Evolutionary conservation across 352 stramenopile genomes (phyloP).

Genomic region (Pythium aquatile): DNA sequence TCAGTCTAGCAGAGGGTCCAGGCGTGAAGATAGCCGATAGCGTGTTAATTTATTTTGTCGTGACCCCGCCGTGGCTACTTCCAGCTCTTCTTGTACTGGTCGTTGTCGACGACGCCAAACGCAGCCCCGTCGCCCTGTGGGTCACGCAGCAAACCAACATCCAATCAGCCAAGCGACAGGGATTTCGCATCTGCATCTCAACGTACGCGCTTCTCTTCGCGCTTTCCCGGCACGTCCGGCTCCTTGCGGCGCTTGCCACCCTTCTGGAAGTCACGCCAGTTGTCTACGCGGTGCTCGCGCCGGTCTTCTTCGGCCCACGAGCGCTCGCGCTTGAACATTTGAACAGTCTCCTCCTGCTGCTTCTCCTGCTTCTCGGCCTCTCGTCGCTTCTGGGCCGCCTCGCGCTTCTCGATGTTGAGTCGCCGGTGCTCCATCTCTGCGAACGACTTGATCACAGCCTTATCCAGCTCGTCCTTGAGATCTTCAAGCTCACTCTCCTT

Average conservation of each 20-base stretch:
- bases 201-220: no score
- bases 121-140: no score
- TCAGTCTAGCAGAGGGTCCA: no score
- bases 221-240: background rate
- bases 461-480: slow-evolving; percentile 61
- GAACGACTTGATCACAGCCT: slow-evolving; percentile 80
- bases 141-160: no score
- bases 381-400: slow-evolving; percentile 60
- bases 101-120: no score
- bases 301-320: slow-evolving; percentile 77
- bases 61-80: slow-evolving; percentile 62
- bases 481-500: slow-evolving; percentile 68
- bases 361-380: slow-evolving; percentile 77
- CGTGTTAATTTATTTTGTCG: slow-evolving; percentile 24
- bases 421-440: slow-evolving; percentile 80
- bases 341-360: slow-evolving; percentile 57
- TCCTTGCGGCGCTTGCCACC: slow-evolving; percentile 68
- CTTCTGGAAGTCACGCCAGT: slow-evolving; percentile 80
- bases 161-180: no score
- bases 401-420: slow-evolving; percentile 71
- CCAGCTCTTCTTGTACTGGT: no score
- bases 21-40: background rate
- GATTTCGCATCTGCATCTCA: no score
- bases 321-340: slow-evolving; percentile 65
- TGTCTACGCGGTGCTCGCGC: slow-evolving; percentile 73